Conservation (phyloP, 2,329 filamentous ascomycete species). For the Aspergillus sp. region DNA sequence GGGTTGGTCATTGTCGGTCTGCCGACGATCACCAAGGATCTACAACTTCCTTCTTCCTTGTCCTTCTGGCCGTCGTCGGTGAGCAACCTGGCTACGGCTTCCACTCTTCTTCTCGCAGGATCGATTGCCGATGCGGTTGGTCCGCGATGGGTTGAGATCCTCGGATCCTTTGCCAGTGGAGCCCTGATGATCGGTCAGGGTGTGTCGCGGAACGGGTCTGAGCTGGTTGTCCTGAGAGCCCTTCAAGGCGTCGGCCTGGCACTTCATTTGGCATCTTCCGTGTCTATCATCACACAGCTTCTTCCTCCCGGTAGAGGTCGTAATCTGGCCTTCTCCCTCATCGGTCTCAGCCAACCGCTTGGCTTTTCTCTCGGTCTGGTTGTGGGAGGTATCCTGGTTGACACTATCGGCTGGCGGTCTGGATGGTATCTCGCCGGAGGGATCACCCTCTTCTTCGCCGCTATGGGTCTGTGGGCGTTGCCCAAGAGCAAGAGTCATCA, state of each 20-base stretch:
- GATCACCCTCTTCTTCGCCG: constrained; percentile 42
- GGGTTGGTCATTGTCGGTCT: constrained; percentile 45
- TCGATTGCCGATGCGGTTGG: constrained; percentile 54
- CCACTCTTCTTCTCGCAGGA: constrained; percentile 47
- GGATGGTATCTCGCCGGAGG: constrained; percentile 52
- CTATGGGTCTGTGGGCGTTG: constrained; percentile 39
- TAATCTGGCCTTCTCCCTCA: constrained; percentile 52
- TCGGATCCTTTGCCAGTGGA: constrained; percentile 46
- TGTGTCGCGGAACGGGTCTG: constrained; percentile 35
- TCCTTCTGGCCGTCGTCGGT: constrained; percentile 29
- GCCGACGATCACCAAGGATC: constrained; percentile 40
- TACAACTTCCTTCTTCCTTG: constrained; percentile 25
- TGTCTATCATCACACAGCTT: constrained; percentile 49
- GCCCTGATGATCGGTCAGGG: constrained; percentile 48
- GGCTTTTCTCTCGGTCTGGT: constrained; percentile 54
- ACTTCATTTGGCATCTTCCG: constrained; percentile 50
- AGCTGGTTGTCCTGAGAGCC: constrained; percentile 50
- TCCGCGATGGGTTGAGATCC: constrained; percentile 46
- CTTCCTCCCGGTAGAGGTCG: constrained; percentile 48
- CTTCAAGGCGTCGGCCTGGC: constrained; percentile 48
- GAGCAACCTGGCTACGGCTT: constrained; percentile 33
- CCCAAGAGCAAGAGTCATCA: constrained; percentile 26
- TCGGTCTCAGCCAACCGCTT: constrained; percentile 52
- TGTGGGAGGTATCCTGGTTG: constrained; percentile 42
- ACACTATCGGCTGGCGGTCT: constrained; percentile 52